phyloP scores from a whole-genome alignment of 2,329 filamentous ascomycete genomes.

The Beauveria sp. region DNA sequence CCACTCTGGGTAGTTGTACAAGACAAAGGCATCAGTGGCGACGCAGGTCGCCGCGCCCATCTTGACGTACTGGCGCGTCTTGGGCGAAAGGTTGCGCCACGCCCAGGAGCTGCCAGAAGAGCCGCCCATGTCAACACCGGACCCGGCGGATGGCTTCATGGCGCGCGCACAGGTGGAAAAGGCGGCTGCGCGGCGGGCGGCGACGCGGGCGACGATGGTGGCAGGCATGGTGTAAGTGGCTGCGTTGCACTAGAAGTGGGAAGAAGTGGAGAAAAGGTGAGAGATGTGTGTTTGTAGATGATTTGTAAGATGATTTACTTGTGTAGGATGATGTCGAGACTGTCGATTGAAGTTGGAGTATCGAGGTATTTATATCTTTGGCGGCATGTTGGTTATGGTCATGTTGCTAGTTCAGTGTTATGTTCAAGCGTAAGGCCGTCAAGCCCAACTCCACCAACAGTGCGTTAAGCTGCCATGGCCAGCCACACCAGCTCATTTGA shows the following conservation, averaged over 20 bases:
- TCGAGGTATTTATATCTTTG: not conserved
- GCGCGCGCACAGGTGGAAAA: not conserved
- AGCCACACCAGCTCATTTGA: not conserved
- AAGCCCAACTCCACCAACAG: not conserved
- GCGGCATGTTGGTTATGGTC: not conserved
- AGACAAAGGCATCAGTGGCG: conserved; percentile 2
- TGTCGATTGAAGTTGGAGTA: not conserved
- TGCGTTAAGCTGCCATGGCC: not conserved
- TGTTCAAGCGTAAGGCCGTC: conserved; percentile 2
- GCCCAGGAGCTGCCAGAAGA: not conserved
- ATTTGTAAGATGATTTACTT: not conserved
- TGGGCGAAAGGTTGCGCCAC: conserved; percentile 7
- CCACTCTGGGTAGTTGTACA: conserved; percentile 5
- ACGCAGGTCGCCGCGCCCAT: not conserved
- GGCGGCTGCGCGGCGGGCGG: not conserved
- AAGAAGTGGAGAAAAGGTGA: not conserved
- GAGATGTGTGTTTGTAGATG: not conserved
- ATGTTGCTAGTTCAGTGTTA: not conserved
- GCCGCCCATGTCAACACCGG: not conserved
- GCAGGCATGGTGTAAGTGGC: conserved; percentile 5
- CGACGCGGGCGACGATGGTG: not conserved
- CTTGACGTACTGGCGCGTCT: conserved; percentile 8
- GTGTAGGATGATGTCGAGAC: not conserved
- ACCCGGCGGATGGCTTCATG: not conserved
- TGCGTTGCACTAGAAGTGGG: not conserved